These are phyloP conservation scores for Cryptococcus sp. DNA, from an alignment of 1,284 basidiomycete species.

Conservation along the genomic window DNA sequence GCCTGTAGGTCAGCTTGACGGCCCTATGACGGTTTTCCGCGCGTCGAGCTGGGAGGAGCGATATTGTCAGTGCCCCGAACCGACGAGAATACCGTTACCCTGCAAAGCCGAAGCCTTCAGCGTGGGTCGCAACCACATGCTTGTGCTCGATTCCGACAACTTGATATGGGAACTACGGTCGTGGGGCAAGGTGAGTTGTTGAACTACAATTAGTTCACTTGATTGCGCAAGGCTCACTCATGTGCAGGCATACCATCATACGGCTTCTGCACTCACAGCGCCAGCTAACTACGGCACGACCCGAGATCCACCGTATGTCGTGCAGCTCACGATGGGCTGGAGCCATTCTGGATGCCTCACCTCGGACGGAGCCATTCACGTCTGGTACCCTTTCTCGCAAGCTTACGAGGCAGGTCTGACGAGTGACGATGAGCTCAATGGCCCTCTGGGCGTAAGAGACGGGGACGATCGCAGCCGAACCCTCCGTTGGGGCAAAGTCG, in stretches of 20 bases:
- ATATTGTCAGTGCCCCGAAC: conserved; percentile 28
- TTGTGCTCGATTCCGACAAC: conserved; percentile 48
- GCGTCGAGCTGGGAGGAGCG: conserved; percentile 31
- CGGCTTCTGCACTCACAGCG: conserved; percentile 33
- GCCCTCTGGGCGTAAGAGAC: conserved; percentile 27
- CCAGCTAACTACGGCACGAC: conserved; percentile 32
- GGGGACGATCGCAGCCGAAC: conserved; percentile 49
- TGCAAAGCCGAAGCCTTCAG: conserved; percentile 36
- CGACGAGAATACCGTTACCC: conserved; percentile 43
- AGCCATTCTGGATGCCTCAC: conserved; percentile 69
- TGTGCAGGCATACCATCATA: conserved; percentile 44
- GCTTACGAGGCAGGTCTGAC: conserved; percentile 43
- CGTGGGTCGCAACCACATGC: conserved; percentile 40
- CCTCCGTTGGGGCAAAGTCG: conserved; percentile 41
- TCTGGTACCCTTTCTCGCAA: conserved; percentile 67
- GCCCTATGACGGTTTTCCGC: conserved; percentile 39
- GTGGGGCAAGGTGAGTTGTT: conserved; percentile 39
- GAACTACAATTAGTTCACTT: neutral
- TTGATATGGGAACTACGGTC: conserved; percentile 48
- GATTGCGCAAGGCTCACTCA: neutral
- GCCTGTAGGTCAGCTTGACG: conserved; percentile 64
- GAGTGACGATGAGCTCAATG: conserved; percentile 51
- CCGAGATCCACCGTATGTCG: conserved; percentile 33
- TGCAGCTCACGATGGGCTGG: conserved; percentile 79
- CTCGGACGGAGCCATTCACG: conserved; percentile 66